A percentile compares a stretch with the other conserved stretches of the same genome.
These are phyloP conservation scores for Tylopilus sp. DNA, from an alignment of 1,284 basidiomycete genomes.

Conservation along the genomic window DNA sequence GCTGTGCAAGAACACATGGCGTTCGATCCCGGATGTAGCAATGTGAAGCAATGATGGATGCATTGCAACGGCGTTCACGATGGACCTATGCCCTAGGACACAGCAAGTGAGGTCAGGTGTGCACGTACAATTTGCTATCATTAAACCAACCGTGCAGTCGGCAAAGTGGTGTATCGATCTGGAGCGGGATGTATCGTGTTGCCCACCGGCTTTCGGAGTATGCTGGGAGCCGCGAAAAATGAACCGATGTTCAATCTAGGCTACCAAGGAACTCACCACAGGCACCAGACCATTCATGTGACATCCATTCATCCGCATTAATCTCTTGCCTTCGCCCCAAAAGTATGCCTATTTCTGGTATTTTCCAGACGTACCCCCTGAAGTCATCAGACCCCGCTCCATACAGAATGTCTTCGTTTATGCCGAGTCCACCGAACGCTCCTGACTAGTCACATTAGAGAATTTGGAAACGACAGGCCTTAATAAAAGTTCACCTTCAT, in stretches of 20 bases:
- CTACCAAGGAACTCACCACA: constrained; percentile 36
- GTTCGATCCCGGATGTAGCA: constrained; percentile 69
- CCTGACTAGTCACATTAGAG: constrained; percentile 53
- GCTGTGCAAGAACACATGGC: constrained; percentile 64
- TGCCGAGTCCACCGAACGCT: constrained; percentile 60
- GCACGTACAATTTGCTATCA: constrained; percentile 2
- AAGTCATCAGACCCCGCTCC: constrained; percentile 79
- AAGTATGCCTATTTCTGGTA: constrained; percentile 51
- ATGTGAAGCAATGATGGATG: constrained; percentile 68
- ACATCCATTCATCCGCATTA: constrained; percentile 42
- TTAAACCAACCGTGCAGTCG: constrained; percentile 48
- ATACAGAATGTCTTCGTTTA: constrained; percentile 57
- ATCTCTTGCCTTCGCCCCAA: constrained; percentile 42
- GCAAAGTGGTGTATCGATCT: constrained; percentile 54
- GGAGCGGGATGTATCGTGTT: constrained; percentile 49
- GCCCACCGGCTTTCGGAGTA: constrained; percentile 41
- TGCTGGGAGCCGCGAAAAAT: constrained; percentile 34
- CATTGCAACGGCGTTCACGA: constrained; percentile 68
- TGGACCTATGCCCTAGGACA: constrained; percentile 60
- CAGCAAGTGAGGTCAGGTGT: constrained; percentile 6
- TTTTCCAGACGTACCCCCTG: constrained; percentile 72
- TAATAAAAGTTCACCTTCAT: constrained; percentile 54
- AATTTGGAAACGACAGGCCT: not conserved
- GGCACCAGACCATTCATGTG: constrained; percentile 30
- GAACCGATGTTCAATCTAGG: constrained; percentile 6